phyloP scores from a whole-genome alignment of 495 filamentous ascomycete species.

The Neurospora sp. region DNA sequence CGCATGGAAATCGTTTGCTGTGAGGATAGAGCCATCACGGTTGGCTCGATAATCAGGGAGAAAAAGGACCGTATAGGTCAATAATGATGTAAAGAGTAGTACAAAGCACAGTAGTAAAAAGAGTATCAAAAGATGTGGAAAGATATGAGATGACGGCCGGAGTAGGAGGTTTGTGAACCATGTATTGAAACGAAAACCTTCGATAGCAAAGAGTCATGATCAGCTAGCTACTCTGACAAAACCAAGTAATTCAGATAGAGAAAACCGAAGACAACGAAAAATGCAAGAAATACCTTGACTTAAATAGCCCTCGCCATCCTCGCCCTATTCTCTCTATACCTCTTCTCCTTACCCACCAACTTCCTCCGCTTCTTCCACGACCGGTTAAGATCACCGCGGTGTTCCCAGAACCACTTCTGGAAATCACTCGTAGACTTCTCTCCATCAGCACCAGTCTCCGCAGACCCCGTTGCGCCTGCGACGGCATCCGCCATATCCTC shows the following conservation, averaged over 20 bases:
- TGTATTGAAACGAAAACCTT: no score
- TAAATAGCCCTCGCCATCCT: slow-evolving; percentile 40
- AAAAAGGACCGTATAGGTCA: background rate
- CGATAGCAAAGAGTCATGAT: background rate
- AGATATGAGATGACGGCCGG: no score
- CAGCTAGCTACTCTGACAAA: background rate
- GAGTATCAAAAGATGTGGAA: background rate
- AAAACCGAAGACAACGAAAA: background rate
- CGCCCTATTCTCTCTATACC: slow-evolving; percentile 73
- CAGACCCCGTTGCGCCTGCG: slow-evolving; percentile 8
- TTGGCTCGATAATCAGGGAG: background rate
- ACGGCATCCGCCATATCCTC: slow-evolving; percentile 18
- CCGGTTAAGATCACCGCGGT: slow-evolving; percentile 78
- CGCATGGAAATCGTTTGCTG: background rate
- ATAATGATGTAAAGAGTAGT: background rate
- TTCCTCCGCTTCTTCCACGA: slow-evolving; percentile 83
- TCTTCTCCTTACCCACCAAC: slow-evolving; percentile 71
- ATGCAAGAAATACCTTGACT: background rate
- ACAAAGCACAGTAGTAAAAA: background rate
- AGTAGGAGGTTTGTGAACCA: no score
- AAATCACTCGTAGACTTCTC: slow-evolving; percentile 48
- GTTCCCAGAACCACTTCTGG: slow-evolving; percentile 85
- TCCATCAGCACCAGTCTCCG: slow-evolving; percentile 19
- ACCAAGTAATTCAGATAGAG: background rate
- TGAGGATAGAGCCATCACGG: background rate